Conservation (phyloP, 352 stramenopile species). For the Phytophthora agathidicida region DNA sequence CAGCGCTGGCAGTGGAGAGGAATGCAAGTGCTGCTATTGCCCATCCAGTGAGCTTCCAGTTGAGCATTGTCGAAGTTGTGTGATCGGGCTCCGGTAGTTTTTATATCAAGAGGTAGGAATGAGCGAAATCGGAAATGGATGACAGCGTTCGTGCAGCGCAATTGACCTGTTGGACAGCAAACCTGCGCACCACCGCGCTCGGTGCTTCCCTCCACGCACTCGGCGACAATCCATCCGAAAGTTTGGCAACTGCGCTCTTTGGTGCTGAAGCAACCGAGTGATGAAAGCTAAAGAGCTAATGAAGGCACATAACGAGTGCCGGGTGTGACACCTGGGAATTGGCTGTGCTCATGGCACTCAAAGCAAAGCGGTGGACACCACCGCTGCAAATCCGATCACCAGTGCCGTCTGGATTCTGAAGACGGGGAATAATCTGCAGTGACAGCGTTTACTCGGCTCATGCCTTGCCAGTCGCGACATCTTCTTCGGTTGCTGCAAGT, state of each 20-base stretch:
- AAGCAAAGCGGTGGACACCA: slow-evolving; percentile 17
- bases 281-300: slow-evolving; percentile 23
- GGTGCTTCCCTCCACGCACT: slow-evolving; percentile 8
- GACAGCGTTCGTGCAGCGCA: neutral
- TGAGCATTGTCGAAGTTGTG: slow-evolving; percentile 9
- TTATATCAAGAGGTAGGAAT: slow-evolving; percentile 1
- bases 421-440: slow-evolving; percentile 9
- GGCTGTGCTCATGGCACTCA: slow-evolving; percentile 21
- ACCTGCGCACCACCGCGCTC: neutral
- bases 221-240: slow-evolving; percentile 21
- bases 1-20: neutral
- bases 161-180: slow-evolving; percentile 18
- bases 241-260: slow-evolving; percentile 10
- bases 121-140: slow-evolving; percentile 15
- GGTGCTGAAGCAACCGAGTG: neutral
- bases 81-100: too few species aligned
- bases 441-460: slow-evolving; percentile 8
- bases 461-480: slow-evolving; percentile 1
- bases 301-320: slow-evolving; percentile 9
- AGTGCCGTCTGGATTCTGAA: slow-evolving; percentile 12
- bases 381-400: slow-evolving; percentile 5
- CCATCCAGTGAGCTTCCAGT: neutral
- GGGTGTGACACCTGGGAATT: slow-evolving; percentile 29
- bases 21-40: neutral
- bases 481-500: too few species aligned